Evolutionary conservation across 345 rosid species (phyloP).

Genomic region (Arabidopsis arenosa): DNA sequence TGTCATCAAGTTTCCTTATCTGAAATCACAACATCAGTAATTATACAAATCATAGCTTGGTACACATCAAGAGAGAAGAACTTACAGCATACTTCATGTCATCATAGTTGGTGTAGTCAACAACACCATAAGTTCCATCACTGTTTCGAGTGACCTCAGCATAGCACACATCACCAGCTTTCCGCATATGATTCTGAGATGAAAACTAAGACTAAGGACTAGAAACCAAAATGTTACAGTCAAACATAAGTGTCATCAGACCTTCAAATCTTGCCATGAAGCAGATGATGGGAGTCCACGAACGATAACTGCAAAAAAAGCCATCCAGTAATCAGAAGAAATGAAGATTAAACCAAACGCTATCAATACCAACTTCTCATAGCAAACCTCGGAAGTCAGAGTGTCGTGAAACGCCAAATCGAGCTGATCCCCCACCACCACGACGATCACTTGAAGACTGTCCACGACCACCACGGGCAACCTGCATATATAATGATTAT

Average conservation of each 20-base stretch:
- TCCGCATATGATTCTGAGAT: conserved; percentile 92
- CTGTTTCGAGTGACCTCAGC: conserved; percentile 90
- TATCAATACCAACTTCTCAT: background rate
- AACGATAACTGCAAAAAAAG: conserved; percentile 69
- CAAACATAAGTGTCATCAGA: conserved; percentile 30
- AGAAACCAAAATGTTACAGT: background rate
- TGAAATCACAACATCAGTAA: conserved; percentile 35
- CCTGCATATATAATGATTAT: conserved; percentile 54
- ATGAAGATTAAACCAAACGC: background rate
- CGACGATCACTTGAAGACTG: conserved; percentile 77
- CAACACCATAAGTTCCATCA: conserved; percentile 90
- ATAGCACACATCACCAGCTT: conserved; percentile 96
- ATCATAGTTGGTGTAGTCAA: conserved; percentile 87
- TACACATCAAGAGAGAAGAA: conserved; percentile 14
- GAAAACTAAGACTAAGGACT: conserved; percentile 4
- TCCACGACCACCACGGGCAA: conserved; percentile 98
- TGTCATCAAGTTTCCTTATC: conserved; percentile 81
- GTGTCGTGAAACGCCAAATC: conserved; percentile 76
- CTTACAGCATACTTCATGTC: conserved; percentile 98
- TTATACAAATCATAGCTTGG: background rate
- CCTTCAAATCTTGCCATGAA: conserved; percentile 99
- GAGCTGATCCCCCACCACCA: conserved; percentile 53
- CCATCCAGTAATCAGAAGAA: conserved; percentile 10
- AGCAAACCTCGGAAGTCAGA: conserved; percentile 89
- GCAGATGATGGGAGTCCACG: conserved; percentile 94